Evolutionary conservation across 2,329 filamentous ascomycete species (phyloP).

Genomic region (Stachybotrys chlorohalonatus): DNA sequence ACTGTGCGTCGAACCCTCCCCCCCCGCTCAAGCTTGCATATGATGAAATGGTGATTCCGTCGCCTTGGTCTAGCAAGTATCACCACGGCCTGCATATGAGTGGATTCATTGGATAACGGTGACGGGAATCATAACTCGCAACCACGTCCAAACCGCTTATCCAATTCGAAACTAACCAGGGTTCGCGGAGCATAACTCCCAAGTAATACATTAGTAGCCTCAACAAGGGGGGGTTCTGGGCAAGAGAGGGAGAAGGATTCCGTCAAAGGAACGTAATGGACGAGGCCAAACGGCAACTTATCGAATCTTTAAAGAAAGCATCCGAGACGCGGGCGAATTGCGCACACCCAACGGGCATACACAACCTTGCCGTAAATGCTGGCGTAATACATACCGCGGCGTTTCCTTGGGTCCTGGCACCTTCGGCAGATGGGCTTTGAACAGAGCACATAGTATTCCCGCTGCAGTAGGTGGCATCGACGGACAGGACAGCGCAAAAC

Average conservation of each 20-base stretch:
- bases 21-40: background rate
- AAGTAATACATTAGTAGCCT: background rate
- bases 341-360: too few relatives aligned
- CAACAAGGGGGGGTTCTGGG: background rate
- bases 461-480: too few relatives aligned
- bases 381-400: too few relatives aligned
- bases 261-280: background rate
- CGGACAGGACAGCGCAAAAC: too few relatives aligned
- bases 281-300: background rate
- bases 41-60: background rate
- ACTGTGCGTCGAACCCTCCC: too few relatives aligned
- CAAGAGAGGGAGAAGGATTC: background rate
- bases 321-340: too few relatives aligned
- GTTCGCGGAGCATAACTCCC: background rate
- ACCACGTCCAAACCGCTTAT: background rate
- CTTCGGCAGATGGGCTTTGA: too few relatives aligned
- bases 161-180: background rate
- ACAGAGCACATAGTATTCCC: too few relatives aligned
- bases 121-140: background rate
- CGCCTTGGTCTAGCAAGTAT: background rate
- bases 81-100: background rate
- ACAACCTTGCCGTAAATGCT: too few relatives aligned
- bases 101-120: background rate
- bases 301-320: background rate
- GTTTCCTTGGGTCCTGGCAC: too few relatives aligned